These are phyloP conservation scores for Lactarius akahatsu DNA, from an alignment of 768 basidiomycete species.

Conservation along the genomic window DNA sequence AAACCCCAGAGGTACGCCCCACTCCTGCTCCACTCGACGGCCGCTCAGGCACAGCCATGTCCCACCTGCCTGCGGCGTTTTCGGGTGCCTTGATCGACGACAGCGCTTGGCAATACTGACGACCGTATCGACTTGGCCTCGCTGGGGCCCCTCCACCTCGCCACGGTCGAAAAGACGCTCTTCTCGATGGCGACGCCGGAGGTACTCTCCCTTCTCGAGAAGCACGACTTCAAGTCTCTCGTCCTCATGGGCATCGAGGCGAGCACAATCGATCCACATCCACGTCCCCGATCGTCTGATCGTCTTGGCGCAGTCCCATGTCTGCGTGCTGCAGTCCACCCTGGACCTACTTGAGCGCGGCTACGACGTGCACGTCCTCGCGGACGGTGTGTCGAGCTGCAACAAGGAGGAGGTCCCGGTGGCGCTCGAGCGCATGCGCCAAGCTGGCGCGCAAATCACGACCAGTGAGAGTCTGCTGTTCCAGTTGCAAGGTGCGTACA, in stretches of 20 bases:
- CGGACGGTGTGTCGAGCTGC: slow-evolving; percentile 82
- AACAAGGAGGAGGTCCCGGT: slow-evolving; percentile 78
- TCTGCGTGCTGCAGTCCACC: slow-evolving; percentile 85
- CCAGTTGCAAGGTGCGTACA: slow-evolving; percentile 61
- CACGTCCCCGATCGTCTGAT: background rate
- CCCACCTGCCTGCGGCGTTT: too few relatives aligned
- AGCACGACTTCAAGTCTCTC: slow-evolving; percentile 53
- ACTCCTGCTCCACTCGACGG: slow-evolving; percentile 39
- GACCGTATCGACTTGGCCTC: slow-evolving; percentile 28
- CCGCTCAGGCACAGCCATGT: slow-evolving; percentile 63
- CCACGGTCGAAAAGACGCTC: slow-evolving; percentile 68
- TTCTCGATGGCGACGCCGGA: slow-evolving; percentile 86
- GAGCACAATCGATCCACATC: background rate
- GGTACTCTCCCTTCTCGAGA: slow-evolving; percentile 50
- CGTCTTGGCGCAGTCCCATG: slow-evolving; percentile 61
- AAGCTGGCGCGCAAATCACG: slow-evolving; percentile 71
- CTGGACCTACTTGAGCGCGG: slow-evolving; percentile 58
- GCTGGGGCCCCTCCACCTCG: slow-evolving; percentile 57
- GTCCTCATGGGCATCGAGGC: slow-evolving; percentile 90
- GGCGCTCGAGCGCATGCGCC: slow-evolving; percentile 67
- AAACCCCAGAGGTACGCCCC: slow-evolving; percentile 65
- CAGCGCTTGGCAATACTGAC: slow-evolving; percentile 39
- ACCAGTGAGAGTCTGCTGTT: slow-evolving; percentile 83
- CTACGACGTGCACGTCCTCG: slow-evolving; percentile 65
- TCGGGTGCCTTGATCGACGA: slow-evolving; percentile 41